phyloP scores from a whole-genome alignment of 371 early-diverging fungal genomes.

The Cokeromyces recurvatus region DNA sequence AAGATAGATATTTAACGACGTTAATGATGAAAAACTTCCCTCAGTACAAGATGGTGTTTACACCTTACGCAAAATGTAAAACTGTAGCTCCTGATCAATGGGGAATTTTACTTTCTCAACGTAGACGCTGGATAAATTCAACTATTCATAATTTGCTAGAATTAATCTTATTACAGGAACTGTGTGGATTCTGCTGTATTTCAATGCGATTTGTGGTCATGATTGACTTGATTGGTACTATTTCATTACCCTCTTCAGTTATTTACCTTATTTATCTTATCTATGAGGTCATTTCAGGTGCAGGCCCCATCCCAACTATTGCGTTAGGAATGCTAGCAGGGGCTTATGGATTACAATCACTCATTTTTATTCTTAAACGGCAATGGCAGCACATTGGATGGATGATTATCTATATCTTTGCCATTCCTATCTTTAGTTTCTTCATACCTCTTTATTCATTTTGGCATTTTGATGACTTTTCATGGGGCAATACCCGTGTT shows the following conservation, averaged over 20 bases:
- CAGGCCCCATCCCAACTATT: constrained; percentile 55
- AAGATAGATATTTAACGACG: constrained; percentile 95
- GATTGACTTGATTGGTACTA: constrained; percentile 94
- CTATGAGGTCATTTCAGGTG: constrained; percentile 49
- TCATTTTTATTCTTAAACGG: constrained; percentile 85
- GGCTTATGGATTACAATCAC: constrained; percentile 86
- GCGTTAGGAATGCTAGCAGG: constrained; percentile 72
- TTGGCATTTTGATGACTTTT: constrained; percentile 99
- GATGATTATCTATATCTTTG: constrained; percentile 91
- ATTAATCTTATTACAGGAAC: constrained; percentile 76
- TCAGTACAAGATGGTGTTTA: constrained; percentile 92
- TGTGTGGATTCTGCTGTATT: constrained; percentile 97
- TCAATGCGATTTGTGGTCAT: constrained; percentile 98
- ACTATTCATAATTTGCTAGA: constrained; percentile 96
- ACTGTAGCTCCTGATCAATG: constrained; percentile 97
- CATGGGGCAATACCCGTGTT: constrained; percentile 96
- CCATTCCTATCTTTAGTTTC: constrained; percentile 95
- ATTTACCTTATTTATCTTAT: constrained; percentile 50
- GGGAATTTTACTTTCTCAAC: constrained; percentile 91
- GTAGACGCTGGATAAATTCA: no score
- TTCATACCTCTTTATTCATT: constrained; percentile 95
- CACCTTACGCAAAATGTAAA: constrained; percentile 90
- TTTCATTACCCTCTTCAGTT: constrained; percentile 94
- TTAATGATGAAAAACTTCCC: constrained; percentile 98
- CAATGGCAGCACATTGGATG: constrained; percentile 89